Evolutionary conservation across 371 early-diverging fungal species (phyloP).

Genomic region (Zopfochytrium polystomum): DNA sequence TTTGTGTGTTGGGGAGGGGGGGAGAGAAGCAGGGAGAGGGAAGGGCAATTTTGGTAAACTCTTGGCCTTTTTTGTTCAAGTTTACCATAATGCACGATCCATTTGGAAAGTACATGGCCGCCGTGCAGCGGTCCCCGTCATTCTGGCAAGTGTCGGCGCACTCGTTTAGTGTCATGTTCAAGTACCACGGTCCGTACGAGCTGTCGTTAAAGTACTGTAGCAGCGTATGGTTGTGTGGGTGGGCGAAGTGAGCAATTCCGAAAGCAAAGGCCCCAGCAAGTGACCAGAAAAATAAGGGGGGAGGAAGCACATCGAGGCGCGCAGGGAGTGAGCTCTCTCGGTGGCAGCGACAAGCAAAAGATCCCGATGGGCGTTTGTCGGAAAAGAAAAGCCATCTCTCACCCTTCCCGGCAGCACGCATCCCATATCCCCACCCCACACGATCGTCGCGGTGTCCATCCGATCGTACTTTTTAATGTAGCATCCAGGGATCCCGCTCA

Average conservation of each 20-base stretch:
- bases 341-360: background rate
- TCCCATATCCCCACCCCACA: background rate
- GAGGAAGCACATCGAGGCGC: too few species aligned
- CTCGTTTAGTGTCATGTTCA: background rate
- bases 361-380: background rate
- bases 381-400: background rate
- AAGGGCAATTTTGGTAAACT: too few species aligned
- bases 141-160: background rate
- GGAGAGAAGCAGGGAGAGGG: background rate
- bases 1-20: too few species aligned
- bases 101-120: background rate
- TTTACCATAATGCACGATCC: background rate
- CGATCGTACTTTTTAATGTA: background rate
- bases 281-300: too few species aligned
- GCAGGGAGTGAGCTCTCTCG: too few species aligned
- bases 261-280: too few species aligned
- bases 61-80: too few species aligned
- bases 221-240: background rate
- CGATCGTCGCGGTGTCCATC: background rate
- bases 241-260: background rate
- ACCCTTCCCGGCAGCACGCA: background rate
- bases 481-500: background rate
- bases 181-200: background rate
- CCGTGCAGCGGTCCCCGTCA: background rate
- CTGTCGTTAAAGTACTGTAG: background rate